These are phyloP conservation scores for Chaetothyriales sp. DNA, from an alignment of 2,329 filamentous ascomycete species.

Conservation along the genomic window DNA sequence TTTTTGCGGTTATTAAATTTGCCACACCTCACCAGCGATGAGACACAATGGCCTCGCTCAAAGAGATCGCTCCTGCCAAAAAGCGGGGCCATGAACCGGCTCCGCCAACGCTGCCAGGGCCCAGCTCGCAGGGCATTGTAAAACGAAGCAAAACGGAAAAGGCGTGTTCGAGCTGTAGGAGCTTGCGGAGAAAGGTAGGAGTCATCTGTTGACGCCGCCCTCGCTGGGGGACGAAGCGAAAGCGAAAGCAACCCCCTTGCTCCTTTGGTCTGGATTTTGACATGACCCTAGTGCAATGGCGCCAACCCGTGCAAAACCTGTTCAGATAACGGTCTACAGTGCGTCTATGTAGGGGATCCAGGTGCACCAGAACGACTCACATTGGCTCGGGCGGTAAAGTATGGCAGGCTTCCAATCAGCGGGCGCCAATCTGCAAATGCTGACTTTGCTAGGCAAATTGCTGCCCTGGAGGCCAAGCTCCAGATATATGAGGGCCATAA, in stretches of 20 bases:
- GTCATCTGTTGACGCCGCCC: not conserved
- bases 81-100: conserved; percentile 1
- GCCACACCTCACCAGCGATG: not conserved
- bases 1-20: too few species aligned
- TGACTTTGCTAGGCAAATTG: conserved; percentile 2
- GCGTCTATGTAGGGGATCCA: conserved; percentile 4
- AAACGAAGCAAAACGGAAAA: conserved; percentile 7
- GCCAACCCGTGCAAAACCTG: conserved; percentile 6
- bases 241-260: not conserved
- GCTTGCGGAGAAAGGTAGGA: conserved; percentile 5
- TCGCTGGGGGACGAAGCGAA: not conserved
- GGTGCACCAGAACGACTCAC: conserved; percentile 3
- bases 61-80: conserved; percentile 5
- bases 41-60: conserved; percentile 3
- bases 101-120: not conserved
- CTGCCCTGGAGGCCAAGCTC: conserved; percentile 4
- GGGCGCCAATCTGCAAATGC: not conserved
- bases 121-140: not conserved
- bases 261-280: not conserved
- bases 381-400: conserved; percentile 5
- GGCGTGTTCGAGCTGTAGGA: conserved; percentile 6
- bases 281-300: conserved; percentile 3
- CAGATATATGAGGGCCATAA: conserved; percentile 3
- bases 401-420: not conserved
- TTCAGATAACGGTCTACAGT: conserved; percentile 3